phyloP scores from a whole-genome alignment of 345 rosid genomes.

The Ailanthus altissimus region DNA sequence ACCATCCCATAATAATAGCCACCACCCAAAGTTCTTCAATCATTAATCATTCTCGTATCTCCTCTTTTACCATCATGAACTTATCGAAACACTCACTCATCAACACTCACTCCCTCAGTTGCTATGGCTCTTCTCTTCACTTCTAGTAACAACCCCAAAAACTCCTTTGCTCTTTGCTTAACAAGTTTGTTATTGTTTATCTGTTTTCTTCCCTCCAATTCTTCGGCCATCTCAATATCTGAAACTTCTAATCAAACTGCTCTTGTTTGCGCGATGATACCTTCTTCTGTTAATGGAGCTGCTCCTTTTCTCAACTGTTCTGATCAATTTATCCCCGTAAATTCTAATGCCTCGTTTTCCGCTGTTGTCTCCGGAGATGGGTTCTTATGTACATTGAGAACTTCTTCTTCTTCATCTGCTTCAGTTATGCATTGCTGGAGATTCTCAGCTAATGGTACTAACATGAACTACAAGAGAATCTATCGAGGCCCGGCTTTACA shows the following conservation, averaged over 20 bases:
- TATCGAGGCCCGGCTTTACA: constrained; percentile 33
- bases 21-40: neutral
- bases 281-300: neutral
- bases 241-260: constrained; percentile 38
- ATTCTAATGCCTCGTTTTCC: constrained; percentile 27
- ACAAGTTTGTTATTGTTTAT: constrained; percentile 4
- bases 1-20: neutral
- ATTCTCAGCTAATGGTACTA: constrained; percentile 39
- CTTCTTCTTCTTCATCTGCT: constrained; percentile 16
- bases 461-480: constrained; percentile 33
- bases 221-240: constrained; percentile 59
- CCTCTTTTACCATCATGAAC: constrained; percentile 16
- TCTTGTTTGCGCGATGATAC: constrained; percentile 52
- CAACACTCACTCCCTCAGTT: neutral
- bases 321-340: constrained; percentile 27
- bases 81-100: neutral
- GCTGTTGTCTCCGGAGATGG: constrained; percentile 70
- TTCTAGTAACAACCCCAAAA: no score
- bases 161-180: neutral
- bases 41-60: neutral
- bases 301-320: constrained; percentile 49
- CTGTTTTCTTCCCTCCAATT: constrained; percentile 17
- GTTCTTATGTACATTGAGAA: constrained; percentile 49
- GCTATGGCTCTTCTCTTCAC: constrained; percentile 21
- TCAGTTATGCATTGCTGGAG: constrained; percentile 63